A percentile compares a stretch with the other conserved stretches of the same genome.
These are phyloP conservation scores for Lathyrus sativus DNA, from an alignment of 306 rosid genomes.

Conservation along the genomic window DNA sequence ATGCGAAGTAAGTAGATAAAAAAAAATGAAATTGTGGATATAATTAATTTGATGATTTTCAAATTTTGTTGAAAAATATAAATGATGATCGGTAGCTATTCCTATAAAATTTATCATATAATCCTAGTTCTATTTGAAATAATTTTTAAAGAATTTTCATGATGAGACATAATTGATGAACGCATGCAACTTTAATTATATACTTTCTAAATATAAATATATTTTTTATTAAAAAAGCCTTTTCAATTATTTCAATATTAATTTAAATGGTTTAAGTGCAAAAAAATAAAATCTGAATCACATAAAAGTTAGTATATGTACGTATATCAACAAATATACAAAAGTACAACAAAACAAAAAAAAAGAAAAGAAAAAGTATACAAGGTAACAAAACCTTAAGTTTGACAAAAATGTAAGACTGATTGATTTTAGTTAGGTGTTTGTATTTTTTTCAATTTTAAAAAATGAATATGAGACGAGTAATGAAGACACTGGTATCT, in stretches of 20 bases:
- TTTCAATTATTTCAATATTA: background rate
- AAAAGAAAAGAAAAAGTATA: no score
- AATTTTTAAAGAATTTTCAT: background rate
- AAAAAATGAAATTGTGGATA: background rate
- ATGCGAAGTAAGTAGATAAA: background rate
- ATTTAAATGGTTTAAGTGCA: background rate
- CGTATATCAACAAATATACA: no score
- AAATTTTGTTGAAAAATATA: background rate
- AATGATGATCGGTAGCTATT: background rate
- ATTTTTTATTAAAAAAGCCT: background rate
- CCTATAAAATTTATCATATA: background rate
- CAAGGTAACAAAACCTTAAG: no score
- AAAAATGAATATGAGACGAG: no score
- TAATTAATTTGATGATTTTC: background rate
- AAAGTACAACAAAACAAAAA: no score
- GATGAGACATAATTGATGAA: conserved; percentile 6
- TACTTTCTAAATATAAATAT: background rate
- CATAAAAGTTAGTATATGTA: no score
- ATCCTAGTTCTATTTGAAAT: background rate
- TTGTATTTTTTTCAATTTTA: no score
- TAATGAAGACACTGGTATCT: no score
- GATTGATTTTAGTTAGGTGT: no score
- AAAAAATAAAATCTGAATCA: background rate
- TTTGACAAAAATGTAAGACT: no score
- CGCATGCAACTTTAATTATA: background rate